Evolutionary conservation across 2,329 filamentous ascomycete species (phyloP).

Genomic region (Rhexocercosporidium sp.): DNA sequence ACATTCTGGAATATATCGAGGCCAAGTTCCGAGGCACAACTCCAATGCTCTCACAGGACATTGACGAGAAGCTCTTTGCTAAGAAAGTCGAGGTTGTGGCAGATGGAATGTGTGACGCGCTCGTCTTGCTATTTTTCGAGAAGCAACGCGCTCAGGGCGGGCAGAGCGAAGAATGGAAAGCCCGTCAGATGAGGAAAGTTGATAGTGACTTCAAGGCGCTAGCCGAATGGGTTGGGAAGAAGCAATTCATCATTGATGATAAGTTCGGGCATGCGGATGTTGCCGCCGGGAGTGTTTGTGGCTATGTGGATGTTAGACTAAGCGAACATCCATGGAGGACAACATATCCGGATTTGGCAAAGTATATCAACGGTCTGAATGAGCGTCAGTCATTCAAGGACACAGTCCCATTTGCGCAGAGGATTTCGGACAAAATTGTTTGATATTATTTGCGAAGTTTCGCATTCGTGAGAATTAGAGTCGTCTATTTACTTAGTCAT

Average conservation of each 20-base stretch:
- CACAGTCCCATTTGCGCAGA: conserved; percentile 18
- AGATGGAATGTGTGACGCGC: conserved; percentile 23
- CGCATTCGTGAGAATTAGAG: neutral
- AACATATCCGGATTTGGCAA: conserved; percentile 20
- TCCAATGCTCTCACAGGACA: conserved; percentile 19
- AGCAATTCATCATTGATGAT: conserved; percentile 14
- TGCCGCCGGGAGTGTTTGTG: conserved; percentile 21
- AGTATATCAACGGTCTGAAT: conserved; percentile 16
- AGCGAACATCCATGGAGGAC: conserved; percentile 20
- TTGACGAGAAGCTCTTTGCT: conserved; percentile 21
- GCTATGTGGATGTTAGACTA: conserved; percentile 21
- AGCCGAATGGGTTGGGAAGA: conserved; percentile 23
- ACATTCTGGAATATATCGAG: conserved; percentile 22
- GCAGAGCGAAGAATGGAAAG: conserved; percentile 23
- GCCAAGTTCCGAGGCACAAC: conserved; percentile 14
- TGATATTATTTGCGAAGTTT: conserved; percentile 11
- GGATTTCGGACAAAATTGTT: conserved; percentile 23
- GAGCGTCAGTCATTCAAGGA: conserved; percentile 21
- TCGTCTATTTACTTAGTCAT: conserved; percentile 6
- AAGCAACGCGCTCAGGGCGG: conserved; percentile 10
- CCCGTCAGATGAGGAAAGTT: conserved; percentile 22
- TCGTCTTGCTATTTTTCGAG: conserved; percentile 22
- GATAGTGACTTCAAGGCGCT: conserved; percentile 24
- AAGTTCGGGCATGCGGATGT: conserved; percentile 25
- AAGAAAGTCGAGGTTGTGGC: conserved; percentile 26